phyloP scores from a whole-genome alignment of 2,329 filamentous ascomycete species.

The Cadophora malorum region DNA sequence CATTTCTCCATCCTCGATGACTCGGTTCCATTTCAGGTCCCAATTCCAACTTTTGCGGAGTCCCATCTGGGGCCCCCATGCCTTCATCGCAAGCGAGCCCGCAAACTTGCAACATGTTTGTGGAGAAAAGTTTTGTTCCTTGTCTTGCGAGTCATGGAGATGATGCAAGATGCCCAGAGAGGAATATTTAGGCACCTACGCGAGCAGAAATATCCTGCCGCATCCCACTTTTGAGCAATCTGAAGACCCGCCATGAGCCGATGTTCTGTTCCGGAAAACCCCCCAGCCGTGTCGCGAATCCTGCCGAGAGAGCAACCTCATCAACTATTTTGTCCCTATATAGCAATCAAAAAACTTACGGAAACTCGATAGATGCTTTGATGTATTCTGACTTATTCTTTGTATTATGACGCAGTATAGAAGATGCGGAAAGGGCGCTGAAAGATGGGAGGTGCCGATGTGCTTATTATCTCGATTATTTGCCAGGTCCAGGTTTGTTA shows the following conservation, averaged over 20 bases:
- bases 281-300: not conserved
- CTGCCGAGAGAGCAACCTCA: not conserved
- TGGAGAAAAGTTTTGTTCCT: not conserved
- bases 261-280: not conserved
- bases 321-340: not conserved
- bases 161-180: not conserved
- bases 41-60: not conserved
- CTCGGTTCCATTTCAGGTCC: not conserved
- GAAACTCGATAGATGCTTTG: too few relatives aligned
- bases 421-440: too few relatives aligned
- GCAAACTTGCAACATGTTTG: not conserved
- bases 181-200: not conserved
- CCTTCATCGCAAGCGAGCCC: not conserved
- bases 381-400: too few relatives aligned
- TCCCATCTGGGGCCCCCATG: not conserved
- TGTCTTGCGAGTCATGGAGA: not conserved
- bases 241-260: not conserved
- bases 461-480: too few relatives aligned
- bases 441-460: too few relatives aligned
- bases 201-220: not conserved
- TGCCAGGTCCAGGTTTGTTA: too few relatives aligned
- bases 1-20: not conserved
- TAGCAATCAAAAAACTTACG: too few relatives aligned
- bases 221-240: not conserved
- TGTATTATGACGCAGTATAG: too few relatives aligned